Evolutionary conservation across 2,329 filamentous ascomycete genomes (phyloP).

Genomic region (Cercospora beticola): DNA sequence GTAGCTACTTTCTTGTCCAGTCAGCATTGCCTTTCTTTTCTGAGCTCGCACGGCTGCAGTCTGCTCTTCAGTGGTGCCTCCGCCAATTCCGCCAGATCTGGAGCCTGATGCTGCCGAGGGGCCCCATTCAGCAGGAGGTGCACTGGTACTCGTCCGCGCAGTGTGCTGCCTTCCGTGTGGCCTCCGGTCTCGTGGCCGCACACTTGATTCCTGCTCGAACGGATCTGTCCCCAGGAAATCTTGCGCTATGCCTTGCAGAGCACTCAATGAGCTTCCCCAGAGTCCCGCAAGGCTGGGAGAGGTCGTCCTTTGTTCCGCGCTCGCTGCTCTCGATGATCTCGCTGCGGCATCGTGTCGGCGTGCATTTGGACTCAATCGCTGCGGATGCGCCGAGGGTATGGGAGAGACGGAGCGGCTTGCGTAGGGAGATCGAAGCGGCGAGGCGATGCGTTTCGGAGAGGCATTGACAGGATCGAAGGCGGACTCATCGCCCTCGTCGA

Average conservation of each 20-base stretch:
- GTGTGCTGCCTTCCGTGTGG: slow-evolving; percentile 28
- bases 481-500: slow-evolving; percentile 47
- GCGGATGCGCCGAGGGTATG: slow-evolving; percentile 40
- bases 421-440: slow-evolving; percentile 41
- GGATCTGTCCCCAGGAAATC: slow-evolving; percentile 48
- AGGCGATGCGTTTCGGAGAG: slow-evolving; percentile 34
- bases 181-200: slow-evolving; percentile 35
- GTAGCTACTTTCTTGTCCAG: slow-evolving; percentile 39
- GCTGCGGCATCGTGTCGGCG: slow-evolving; percentile 9
- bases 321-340: slow-evolving; percentile 14
- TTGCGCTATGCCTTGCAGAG: slow-evolving; percentile 51
- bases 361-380: slow-evolving; percentile 17
- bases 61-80: slow-evolving; percentile 48
- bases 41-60: slow-evolving; percentile 49
- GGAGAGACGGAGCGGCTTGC: slow-evolving; percentile 45
- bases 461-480: slow-evolving; percentile 38
- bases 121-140: slow-evolving; percentile 50
- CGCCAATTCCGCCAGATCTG: slow-evolving; percentile 42
- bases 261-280: slow-evolving; percentile 51
- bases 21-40: slow-evolving; percentile 51
- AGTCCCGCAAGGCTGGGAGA: slow-evolving; percentile 43
- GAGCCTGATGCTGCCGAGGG: slow-evolving; percentile 40
- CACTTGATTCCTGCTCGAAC: slow-evolving; percentile 14
- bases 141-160: slow-evolving; percentile 35
- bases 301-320: slow-evolving; percentile 24